Evolutionary conservation across 192 early-diverging fungal species (phyloP).

Genomic region (Linderina pennispora): DNA sequence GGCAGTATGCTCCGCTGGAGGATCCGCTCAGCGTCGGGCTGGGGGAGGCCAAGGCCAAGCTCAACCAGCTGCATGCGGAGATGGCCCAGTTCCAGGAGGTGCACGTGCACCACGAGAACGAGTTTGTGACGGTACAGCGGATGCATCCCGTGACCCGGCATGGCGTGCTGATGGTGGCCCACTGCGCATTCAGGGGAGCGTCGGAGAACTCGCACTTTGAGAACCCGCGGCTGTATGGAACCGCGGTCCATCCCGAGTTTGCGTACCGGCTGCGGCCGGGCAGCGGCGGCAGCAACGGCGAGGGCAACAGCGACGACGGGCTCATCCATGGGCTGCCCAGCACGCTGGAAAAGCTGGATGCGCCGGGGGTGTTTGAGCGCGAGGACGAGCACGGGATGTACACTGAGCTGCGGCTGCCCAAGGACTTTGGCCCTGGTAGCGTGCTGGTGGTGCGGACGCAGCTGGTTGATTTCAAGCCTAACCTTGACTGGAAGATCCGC

Average conservation of each 20-base stretch:
- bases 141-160: conserved; percentile 85
- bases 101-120: conserved; percentile 94
- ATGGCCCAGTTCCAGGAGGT: conserved; percentile 85
- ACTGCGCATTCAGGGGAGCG: conserved; percentile 70
- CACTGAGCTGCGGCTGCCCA: conserved; percentile 56
- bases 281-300: conserved; percentile 6
- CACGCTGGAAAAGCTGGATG: conserved; percentile 45
- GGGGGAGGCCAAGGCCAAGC: conserved; percentile 56
- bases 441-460: conserved; percentile 63
- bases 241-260: conserved; percentile 50
- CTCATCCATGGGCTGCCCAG: conserved; percentile 56
- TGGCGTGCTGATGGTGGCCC: conserved; percentile 87
- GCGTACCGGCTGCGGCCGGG: conserved; percentile 52
- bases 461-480: conserved; percentile 50
- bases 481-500: conserved; percentile 53
- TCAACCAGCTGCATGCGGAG: conserved; percentile 75
- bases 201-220: conserved; percentile 31
- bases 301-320: conserved; percentile 14
- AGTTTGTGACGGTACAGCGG: conserved; percentile 91
- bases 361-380: conserved; percentile 42
- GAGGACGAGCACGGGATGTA: conserved; percentile 52
- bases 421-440: conserved; percentile 79
- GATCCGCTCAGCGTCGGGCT: conserved; percentile 52
- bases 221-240: conserved; percentile 57
- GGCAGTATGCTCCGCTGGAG: conserved; percentile 66